A percentile compares a stretch with the other conserved stretches of the same genome.
Evolutionary conservation across 192 early-diverging fungal genomes (phyloP).

Genomic region (Backusella liffmaniae): DNA sequence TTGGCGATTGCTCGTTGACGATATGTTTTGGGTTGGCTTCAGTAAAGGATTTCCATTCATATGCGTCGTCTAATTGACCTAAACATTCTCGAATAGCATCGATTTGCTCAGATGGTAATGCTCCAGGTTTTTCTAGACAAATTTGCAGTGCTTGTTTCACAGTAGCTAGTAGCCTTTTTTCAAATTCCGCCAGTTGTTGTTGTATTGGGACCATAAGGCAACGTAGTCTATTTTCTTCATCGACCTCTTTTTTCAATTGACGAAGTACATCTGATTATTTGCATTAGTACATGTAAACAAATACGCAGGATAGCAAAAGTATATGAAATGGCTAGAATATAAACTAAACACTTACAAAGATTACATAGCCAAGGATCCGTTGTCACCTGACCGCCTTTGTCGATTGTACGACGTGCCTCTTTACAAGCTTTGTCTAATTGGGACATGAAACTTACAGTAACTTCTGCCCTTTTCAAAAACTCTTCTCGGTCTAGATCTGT

Average conservation of each 20-base stretch:
- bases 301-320: not conserved
- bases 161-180: conserved; percentile 21
- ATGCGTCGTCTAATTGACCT: conserved; percentile 22
- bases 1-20: conserved; percentile 34
- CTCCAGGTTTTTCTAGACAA: conserved; percentile 1
- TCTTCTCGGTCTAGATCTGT: conserved; percentile 32
- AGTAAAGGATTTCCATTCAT: conserved; percentile 42
- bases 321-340: not conserved
- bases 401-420: conserved; percentile 12
- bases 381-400: conserved; percentile 20
- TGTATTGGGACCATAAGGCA: conserved; percentile 27
- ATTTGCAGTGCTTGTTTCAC: conserved; percentile 20
- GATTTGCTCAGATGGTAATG: not conserved
- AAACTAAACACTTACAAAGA: conserved; percentile 19
- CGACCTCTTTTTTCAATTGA: conserved; percentile 33
- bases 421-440: conserved; percentile 35
- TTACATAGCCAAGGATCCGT: conserved; percentile 37
- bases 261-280: conserved; percentile 24
- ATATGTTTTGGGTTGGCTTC: conserved; percentile 32
- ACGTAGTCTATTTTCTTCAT: conserved; percentile 37
- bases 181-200: conserved; percentile 22
- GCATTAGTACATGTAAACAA: not conserved
- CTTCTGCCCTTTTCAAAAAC: conserved; percentile 44
- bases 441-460: conserved; percentile 37
- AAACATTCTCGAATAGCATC: conserved; percentile 22